phyloP scores from a whole-genome alignment of 2,329 filamentous ascomycete genomes.

The Phoma sp. region DNA sequence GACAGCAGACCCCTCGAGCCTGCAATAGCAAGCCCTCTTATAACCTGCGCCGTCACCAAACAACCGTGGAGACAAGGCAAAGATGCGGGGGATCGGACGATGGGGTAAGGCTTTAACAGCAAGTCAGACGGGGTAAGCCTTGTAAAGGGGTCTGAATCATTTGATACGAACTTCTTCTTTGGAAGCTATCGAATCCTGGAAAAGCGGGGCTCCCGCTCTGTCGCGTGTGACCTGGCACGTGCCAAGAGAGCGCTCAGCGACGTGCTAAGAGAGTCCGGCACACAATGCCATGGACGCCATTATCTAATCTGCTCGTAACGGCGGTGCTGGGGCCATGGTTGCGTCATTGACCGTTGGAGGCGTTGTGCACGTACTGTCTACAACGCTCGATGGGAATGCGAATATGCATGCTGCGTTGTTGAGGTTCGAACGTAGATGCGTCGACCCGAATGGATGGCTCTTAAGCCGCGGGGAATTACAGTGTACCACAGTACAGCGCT shows the following conservation, averaged over 20 bases:
- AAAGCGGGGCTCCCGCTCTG: background rate
- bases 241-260: background rate
- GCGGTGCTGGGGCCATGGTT: no score
- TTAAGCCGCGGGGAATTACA: background rate
- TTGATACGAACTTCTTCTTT: background rate
- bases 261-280: background rate
- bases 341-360: no score
- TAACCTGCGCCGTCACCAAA: no score
- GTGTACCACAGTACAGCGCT: background rate
- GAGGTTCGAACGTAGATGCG: background rate
- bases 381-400: no score
- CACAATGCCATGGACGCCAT: no score
- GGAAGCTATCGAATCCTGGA: background rate
- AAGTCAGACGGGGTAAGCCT: background rate
- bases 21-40: no score
- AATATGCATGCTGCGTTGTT: no score
- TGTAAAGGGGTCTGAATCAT: background rate
- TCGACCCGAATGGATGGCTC: background rate
- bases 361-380: no score
- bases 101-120: background rate
- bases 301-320: no score
- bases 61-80: background rate
- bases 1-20: background rate
- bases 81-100: background rate
- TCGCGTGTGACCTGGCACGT: background rate